Base-by-base conservation (phyloP, 768 basidiomycete species). In the Tricholoma furcatifolium region DNA sequence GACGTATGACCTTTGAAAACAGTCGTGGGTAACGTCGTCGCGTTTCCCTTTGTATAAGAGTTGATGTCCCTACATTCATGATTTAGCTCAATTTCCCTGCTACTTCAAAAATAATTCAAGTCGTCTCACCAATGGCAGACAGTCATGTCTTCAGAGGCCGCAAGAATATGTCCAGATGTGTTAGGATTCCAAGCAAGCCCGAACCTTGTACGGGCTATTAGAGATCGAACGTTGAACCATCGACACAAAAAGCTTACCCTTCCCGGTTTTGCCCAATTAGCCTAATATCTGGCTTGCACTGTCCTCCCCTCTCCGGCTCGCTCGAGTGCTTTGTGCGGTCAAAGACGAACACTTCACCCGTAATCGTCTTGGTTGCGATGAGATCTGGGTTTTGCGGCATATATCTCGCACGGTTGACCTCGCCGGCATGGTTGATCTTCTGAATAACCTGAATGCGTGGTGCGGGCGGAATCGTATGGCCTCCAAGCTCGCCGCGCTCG, bases 371-470 rank as follows among this genome's bases (percentile, higher is more conserved):
- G 10, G 96, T 98, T 12, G 97, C 97, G 59, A 99, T 90, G 60
- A 99, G 70, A 71, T 98, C 92, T 2, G 94, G 91, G 65, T 98
- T 99, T 70, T 98, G 96, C 6, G 97, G 97, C 95, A 98, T 98
- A 69, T 98, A 99, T 47, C 97, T 85, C 55, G 97, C 97, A 40
- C 94, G 78, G 71, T 99, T 99, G 64, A 98, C 92, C 67, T 99
- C 97, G 38, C 93, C 92, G 4, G 81, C 80, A 69, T 99, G 97
- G 68, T 94, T 95, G 74, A 99, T 98, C 60, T 82, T 85, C 67
- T 99, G 97, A 30, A 86, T 90, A 69, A 96, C 83, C 62, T 89
- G 87, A 56, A 98, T 86, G 21, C 92, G 84, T 1, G 95, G 88
- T 50, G 87, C 79, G n/a, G 88, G 82, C 3, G 89, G 87, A 34